Percentiles rank a stretch among this genome's conserved stretches.
Evolutionary conservation across 345 rosid species (phyloP).

Genomic region (Aethionema arabicum): DNA sequence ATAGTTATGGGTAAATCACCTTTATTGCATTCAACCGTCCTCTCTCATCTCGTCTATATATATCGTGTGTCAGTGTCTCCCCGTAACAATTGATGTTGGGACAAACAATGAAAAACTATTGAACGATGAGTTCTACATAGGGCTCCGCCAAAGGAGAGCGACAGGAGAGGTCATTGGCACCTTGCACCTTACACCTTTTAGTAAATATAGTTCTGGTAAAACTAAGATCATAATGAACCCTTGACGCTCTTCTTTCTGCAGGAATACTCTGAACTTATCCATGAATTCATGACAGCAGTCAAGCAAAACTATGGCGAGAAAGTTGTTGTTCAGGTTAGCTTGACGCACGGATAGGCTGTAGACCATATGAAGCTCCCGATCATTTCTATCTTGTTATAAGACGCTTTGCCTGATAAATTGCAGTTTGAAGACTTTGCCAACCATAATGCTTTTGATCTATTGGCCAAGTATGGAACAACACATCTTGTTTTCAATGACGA

Average conservation of each 20-base stretch:
- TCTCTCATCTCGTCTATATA: not conserved
- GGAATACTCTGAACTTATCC: constrained; percentile 92
- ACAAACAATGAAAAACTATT: constrained; percentile 87
- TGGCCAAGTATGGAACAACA: constrained; percentile 81
- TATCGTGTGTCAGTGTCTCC: constrained; percentile 70
- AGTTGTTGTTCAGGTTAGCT: constrained; percentile 81
- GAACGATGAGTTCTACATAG: constrained; percentile 93
- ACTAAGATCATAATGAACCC: constrained; percentile 23
- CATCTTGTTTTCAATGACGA: constrained; percentile 99
- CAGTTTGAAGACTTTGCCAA: constrained; percentile 99
- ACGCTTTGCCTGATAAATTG: constrained; percentile 27
- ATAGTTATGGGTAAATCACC: constrained; percentile 8
- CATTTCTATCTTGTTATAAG: not conserved
- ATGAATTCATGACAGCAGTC: constrained; percentile 95
- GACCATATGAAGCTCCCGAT: constrained; percentile 2
- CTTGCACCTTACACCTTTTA: constrained; percentile 19
- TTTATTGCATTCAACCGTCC: constrained; percentile 18
- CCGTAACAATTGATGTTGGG: constrained; percentile 96
- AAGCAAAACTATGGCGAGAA: constrained; percentile 95
- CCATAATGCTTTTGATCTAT: constrained; percentile 92
- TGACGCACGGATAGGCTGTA: constrained; percentile 16
- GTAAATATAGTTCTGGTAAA: constrained; percentile 12
- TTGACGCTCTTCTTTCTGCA: constrained; percentile 33
- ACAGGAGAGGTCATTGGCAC: constrained; percentile 69
- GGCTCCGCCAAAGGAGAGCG: constrained; percentile 92